These are phyloP conservation scores for Pythium folliculosum DNA, from an alignment of 352 stramenopile species.

Conservation along the genomic window DNA sequence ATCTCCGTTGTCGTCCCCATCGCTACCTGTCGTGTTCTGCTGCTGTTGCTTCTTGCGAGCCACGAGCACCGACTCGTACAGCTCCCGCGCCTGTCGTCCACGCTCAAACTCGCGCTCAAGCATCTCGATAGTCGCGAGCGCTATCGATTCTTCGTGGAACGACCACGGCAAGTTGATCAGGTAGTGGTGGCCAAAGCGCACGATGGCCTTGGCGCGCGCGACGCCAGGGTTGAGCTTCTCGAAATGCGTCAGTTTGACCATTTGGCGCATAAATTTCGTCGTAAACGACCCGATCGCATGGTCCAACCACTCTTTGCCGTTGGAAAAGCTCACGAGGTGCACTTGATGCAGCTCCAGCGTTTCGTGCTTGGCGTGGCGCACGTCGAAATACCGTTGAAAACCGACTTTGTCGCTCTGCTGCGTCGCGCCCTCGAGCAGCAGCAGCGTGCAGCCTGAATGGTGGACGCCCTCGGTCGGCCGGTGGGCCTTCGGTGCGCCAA, in stretches of 20 bases:
- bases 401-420: constrained; percentile 64
- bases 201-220: constrained; percentile 59
- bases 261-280: constrained; percentile 75
- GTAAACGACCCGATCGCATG: constrained; percentile 61
- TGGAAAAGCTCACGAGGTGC: constrained; percentile 76
- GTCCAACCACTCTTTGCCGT: constrained; percentile 66
- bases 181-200: constrained; percentile 80
- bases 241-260: constrained; percentile 74
- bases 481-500: constrained; percentile 49
- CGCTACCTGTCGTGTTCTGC: background rate
- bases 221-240: constrained; percentile 55
- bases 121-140: constrained; percentile 67
- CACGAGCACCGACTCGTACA: constrained; percentile 75
- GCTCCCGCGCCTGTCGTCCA: constrained; percentile 60
- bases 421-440: constrained; percentile 75
- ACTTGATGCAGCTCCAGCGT: constrained; percentile 61
- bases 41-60: constrained; percentile 25
- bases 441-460: constrained; percentile 56
- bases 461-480: constrained; percentile 54
- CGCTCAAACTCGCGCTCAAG: constrained; percentile 80
- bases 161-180: constrained; percentile 78
- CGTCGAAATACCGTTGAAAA: constrained; percentile 70
- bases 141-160: constrained; percentile 77
- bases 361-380: constrained; percentile 56
- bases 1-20: background rate